Base-by-base conservation (phyloP, 176 grass and related monocot genomes). In the Puya raimondii region DNA sequence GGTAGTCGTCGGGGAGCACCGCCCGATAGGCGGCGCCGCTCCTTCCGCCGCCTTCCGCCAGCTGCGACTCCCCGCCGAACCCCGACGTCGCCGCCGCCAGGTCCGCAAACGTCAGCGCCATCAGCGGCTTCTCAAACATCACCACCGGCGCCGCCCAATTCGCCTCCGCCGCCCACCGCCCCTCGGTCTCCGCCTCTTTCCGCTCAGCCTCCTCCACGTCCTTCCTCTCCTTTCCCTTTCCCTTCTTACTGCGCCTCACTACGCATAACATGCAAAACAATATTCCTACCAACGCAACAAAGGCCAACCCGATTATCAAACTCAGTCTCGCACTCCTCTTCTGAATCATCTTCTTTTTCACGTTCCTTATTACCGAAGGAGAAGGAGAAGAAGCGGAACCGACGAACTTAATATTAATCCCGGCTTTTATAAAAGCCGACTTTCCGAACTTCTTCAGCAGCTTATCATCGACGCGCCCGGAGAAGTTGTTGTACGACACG, bases 41-140 rank as follows among this genome's bases (percentile, higher is more conserved):
- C 51, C 75, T 75, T 9, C 81, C 78, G 16, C 80, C 75, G 12
- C 69, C 63, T 48, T 84, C 92, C 3, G 78, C 78, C 72, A 96
- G 81, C 79, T 91, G 86, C 12, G 92, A 96, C 81, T 96, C 92
- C 53, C 73, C 69, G 20, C 92, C 88, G 78, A 96, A 96, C 7
- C 88, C 88, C 5, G 92, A 89, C 16, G 92, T 91, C 1, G 92
- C 88, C 67, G 73, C 74, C 4, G 79, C 86, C 70, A 96, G 81
- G 73, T 96, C 92, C 25, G 81, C 86, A 56, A 96, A 83, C 12
- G 76, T 89, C 67, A 91, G 79, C 64, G 80, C 51, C 92, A 91
- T 85, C 47, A 96, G 57, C 12, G 92, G 92, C 75, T 85, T 83
- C 76, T 91, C 88, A 1, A 91, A 64, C 67, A 96, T 49, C 57